Evolutionary conservation across 495 filamentous ascomycete genomes (phyloP).

Genomic region (Neurospora cerealis): DNA sequence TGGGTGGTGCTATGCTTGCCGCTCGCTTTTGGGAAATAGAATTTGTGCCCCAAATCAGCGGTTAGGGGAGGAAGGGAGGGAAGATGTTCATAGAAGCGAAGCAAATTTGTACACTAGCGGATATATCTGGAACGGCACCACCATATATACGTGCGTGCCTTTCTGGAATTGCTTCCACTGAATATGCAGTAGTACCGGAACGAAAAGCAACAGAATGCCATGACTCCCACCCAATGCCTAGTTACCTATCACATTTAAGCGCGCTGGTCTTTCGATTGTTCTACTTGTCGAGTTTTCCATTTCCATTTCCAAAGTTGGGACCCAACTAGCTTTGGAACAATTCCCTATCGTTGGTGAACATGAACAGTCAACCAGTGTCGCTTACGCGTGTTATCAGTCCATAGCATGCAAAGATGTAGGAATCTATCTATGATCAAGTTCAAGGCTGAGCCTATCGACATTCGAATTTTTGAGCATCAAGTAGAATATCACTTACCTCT

Average conservation of each 20-base stretch:
- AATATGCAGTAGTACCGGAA: neutral
- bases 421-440: too few species aligned
- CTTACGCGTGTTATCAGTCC: too few species aligned
- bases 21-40: neutral
- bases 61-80: neutral
- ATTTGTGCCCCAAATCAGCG: neutral
- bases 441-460: too few species aligned
- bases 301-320: too few species aligned
- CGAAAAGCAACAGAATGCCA: neutral
- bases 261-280: neutral
- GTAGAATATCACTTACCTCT: too few species aligned
- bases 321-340: too few species aligned
- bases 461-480: too few species aligned
- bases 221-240: neutral
- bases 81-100: neutral
- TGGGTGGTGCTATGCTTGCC: neutral
- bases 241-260: neutral
- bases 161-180: neutral
- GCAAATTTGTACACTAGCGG: neutral
- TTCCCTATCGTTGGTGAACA: too few species aligned
- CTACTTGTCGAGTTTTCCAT: too few species aligned
- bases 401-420: too few species aligned
- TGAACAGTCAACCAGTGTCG: too few species aligned
- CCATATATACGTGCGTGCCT: neutral
- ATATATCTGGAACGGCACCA: neutral